A percentile compares a stretch with the other conserved stretches of the same genome.
Evolutionary conservation across 257 asterid species (phyloP).

Genomic region (Linderniella brevidens): DNA sequence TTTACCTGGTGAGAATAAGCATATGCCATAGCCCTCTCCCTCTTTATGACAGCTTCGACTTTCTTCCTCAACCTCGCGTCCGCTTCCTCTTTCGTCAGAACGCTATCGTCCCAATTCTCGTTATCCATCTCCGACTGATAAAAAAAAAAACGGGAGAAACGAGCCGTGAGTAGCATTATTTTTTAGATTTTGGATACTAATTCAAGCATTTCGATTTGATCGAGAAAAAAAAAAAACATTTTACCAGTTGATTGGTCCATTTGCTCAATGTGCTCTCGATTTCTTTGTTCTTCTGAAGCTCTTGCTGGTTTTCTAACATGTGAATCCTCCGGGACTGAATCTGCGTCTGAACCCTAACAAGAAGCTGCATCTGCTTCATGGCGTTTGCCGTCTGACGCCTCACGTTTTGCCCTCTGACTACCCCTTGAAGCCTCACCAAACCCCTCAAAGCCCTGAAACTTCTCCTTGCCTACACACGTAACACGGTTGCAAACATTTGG

Average conservation of each 20-base stretch:
- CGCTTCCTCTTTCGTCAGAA: conserved; percentile 65
- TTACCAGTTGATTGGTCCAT: conserved; percentile 69
- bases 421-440: conserved; percentile 74
- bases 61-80: conserved; percentile 70
- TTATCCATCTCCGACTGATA: conserved; percentile 41
- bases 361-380: conserved; percentile 70
- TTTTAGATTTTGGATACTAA: conserved; percentile 2
- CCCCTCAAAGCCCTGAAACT: conserved; percentile 82
- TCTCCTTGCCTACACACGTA: conserved; percentile 67
- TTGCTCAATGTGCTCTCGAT: not conserved
- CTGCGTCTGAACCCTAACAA: conserved; percentile 84
- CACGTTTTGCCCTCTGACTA: conserved; percentile 67
- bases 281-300: conserved; percentile 56
- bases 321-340: conserved; percentile 63
- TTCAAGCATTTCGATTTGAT: too few species aligned
- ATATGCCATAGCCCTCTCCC: conserved; percentile 93
- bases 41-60: conserved; percentile 74
- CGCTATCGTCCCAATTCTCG: conserved; percentile 82
- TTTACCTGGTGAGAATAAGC: conserved; percentile 90
- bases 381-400: conserved; percentile 80
- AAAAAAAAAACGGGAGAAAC: conserved; percentile 5
- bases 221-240: conserved; percentile 32
- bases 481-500: not conserved
- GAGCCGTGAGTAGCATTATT: too few species aligned
- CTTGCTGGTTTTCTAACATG: conserved; percentile 79